Evolutionary conservation across 2,329 filamentous ascomycete species (phyloP), one percentile per base, ranked within the genome.

Genomic region (Pseudomassariella vexata): DNA sequence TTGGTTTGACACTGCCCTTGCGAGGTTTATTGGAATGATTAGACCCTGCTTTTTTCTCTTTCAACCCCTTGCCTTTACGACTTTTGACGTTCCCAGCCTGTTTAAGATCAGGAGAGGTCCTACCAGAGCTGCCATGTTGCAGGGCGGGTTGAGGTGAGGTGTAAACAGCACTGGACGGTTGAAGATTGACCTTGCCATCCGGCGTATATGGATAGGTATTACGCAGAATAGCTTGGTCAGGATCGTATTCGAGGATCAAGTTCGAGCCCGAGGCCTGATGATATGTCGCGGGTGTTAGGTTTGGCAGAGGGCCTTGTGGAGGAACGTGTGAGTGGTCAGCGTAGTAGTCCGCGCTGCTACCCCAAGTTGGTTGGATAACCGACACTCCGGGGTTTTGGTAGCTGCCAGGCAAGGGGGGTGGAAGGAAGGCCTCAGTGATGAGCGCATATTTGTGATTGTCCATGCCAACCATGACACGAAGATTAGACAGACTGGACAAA

Each of bases 401-500:
- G n/a, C n/a, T 14, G n/a, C 16, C 10, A 15, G 18, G 18, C 20
- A 30, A n/a, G n/a, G 9, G 34, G 28, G 23, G 51, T 39, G 23
- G 63, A 53, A 62, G 57, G 4, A 70, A 48, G 7, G 65, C 60
- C 15, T 63, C 58, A 3, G 44, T 43, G 8, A 68, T 41, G 3
- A 68, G 39, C 3, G 49, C 37, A 23, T 49, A 52, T 12, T 55
- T 61, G 9, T 53, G 48, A 14, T 41, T 47, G 25, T 62, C 51
- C 9, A 49, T 49, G 18, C 47, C 52, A 9, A 55, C 36, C 9
- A 51, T 38, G 9, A 39, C 40, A 10, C 36, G 45, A 5, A 66
- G 35, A 3, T 43, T 47, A 18, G 45, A 42, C 12, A 67, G 32
- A 6, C 46, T 33, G 11, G 48, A 37, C n/a, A 55, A 27, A 17